Evolutionary conservation across 257 asterid species (phyloP).

Genomic region (Pogostemon cablin): DNA sequence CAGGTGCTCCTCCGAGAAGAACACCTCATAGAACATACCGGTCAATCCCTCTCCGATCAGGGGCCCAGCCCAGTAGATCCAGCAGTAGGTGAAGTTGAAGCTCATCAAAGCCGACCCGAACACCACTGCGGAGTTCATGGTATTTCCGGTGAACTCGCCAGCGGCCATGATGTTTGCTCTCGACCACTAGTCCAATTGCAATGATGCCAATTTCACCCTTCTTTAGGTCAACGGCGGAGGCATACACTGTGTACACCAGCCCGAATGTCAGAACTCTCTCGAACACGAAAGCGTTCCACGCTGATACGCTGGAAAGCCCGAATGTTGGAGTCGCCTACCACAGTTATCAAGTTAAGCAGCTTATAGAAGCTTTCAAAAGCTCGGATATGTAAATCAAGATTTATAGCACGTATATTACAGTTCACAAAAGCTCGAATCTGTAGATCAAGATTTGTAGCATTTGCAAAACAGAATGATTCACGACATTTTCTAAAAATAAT

Average conservation of each 20-base stretch:
- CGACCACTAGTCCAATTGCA: slow-evolving; percentile 58
- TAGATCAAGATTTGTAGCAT: not conserved
- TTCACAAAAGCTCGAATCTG: not conserved
- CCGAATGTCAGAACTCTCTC: slow-evolving; percentile 61
- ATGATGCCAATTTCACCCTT: slow-evolving; percentile 55
- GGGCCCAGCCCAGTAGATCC: slow-evolving; percentile 67
- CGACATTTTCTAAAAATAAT: no score
- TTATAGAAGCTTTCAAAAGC: no score
- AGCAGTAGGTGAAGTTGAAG: slow-evolving; percentile 44
- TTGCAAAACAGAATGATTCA: not conserved
- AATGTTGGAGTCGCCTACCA: slow-evolving; percentile 38
- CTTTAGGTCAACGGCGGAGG: slow-evolving; percentile 63
- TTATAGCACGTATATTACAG: not conserved
- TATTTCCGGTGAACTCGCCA: slow-evolving; percentile 58
- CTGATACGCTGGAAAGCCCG: slow-evolving; percentile 28
- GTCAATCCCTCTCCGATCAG: slow-evolving; percentile 52
- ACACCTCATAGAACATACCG: slow-evolving; percentile 45
- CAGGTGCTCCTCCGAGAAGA: slow-evolving; percentile 31
- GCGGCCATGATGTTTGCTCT: slow-evolving; percentile 59
- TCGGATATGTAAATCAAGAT: not conserved
- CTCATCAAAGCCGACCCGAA: slow-evolving; percentile 51
- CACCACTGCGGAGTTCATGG: slow-evolving; percentile 60
- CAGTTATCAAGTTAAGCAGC: no score
- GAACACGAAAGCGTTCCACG: slow-evolving; percentile 47
- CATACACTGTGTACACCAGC: slow-evolving; percentile 61